phyloP scores from a whole-genome alignment of 2,329 filamentous ascomycete genomes.

The Trichoderma sp. region DNA sequence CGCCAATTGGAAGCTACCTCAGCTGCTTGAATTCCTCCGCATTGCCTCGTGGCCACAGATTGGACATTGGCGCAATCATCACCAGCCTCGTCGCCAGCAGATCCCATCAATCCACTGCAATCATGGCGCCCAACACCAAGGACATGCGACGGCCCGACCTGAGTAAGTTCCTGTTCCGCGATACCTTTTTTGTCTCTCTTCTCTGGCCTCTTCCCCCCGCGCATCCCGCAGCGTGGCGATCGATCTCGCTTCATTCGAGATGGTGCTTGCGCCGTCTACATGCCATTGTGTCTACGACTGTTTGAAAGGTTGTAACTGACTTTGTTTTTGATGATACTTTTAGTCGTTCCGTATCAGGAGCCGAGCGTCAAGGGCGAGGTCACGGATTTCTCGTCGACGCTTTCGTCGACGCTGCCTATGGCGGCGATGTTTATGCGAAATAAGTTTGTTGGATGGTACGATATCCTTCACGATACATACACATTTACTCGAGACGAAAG shows the following conservation, averaged over 20 bases:
- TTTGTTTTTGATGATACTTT: background rate
- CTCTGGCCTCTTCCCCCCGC: background rate
- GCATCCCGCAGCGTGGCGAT: background rate
- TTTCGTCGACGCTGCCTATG: conserved; percentile 85
- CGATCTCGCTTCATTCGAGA: background rate
- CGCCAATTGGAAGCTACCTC: background rate
- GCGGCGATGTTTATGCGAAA: conserved; percentile 93
- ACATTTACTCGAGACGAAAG: background rate
- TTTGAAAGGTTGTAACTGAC: background rate
- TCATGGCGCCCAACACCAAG: conserved; percentile 44
- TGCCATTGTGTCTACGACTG: background rate
- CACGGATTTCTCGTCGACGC: conserved; percentile 71
- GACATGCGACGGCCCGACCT: conserved; percentile 49
- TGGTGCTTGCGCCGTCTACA: background rate
- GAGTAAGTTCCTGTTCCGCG: conserved; percentile 37
- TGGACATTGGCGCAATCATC: conserved; percentile 6
- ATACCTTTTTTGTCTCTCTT: background rate
- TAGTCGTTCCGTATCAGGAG: conserved; percentile 87
- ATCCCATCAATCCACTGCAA: conserved; percentile 28
- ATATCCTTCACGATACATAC: background rate
- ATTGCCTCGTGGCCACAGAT: conserved; percentile 18
- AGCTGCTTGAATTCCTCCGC: background rate
- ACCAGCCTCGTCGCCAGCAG: background rate
- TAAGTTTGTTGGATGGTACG: conserved; percentile 71
- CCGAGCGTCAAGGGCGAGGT: conserved; percentile 64